These are phyloP conservation scores for Iris macrosiphon DNA, from an alignment of 106 monocot species.

Conservation along the genomic window DNA sequence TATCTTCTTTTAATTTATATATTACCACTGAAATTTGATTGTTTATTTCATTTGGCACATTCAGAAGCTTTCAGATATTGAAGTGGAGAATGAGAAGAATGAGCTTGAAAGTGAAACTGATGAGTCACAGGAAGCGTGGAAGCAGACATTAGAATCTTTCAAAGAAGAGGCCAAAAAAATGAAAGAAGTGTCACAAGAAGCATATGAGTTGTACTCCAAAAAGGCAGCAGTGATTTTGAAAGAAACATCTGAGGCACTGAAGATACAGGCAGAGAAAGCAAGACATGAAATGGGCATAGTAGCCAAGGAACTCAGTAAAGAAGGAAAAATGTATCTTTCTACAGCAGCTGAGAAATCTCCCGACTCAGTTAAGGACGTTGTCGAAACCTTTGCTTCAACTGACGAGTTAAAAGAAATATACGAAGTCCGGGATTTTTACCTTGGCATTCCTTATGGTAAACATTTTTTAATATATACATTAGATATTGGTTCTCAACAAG, in stretches of 20 bases:
- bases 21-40: too few relatives aligned
- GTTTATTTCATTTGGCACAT: neutral
- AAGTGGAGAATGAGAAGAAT: constrained; percentile 22
- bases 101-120: constrained; percentile 30
- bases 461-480: constrained; percentile 3
- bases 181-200: constrained; percentile 48
- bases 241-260: constrained; percentile 58
- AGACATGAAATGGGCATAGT: constrained; percentile 48
- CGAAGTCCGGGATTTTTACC: constrained; percentile 52
- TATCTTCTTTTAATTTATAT: too few relatives aligned
- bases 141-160: constrained; percentile 44
- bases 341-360: constrained; percentile 62
- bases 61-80: constrained; percentile 24
- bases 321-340: constrained; percentile 65
- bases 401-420: constrained; percentile 48
- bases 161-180: constrained; percentile 65
- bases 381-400: constrained; percentile 39
- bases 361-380: constrained; percentile 71
- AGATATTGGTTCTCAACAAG: neutral
- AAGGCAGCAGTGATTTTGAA: constrained; percentile 40
- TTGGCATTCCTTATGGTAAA: constrained; percentile 96
- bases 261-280: constrained; percentile 82
- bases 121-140: constrained; percentile 62
- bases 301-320: constrained; percentile 63
- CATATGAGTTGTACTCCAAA: constrained; percentile 68